phyloP scores from a whole-genome alignment of 2,329 filamentous ascomycete species.

The Colletotrichum horii region DNA sequence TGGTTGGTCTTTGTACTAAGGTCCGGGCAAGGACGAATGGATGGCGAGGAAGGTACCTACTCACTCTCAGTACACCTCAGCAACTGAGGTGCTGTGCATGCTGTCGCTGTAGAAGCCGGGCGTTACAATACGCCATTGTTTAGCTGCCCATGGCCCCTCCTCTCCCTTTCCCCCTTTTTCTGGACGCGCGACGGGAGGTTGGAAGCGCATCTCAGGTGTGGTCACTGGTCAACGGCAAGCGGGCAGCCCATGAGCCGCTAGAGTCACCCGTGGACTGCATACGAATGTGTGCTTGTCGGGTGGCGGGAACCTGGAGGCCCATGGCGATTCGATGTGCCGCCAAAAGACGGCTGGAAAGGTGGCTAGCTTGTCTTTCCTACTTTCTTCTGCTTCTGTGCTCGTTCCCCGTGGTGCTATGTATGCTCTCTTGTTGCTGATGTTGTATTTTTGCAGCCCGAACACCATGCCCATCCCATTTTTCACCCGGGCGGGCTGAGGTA shows the following conservation, averaged over 20 bases:
- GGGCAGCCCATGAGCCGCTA: neutral
- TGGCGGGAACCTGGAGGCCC: neutral
- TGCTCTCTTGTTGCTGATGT: neutral
- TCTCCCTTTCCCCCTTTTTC: neutral
- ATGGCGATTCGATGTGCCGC: constrained; percentile 1
- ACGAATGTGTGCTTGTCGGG: neutral
- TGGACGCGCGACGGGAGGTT: neutral
- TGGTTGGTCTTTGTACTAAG: neutral
- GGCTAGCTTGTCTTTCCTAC: neutral
- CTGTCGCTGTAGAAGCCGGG: neutral
- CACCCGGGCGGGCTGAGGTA: neutral
- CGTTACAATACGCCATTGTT: neutral
- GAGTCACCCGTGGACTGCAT: neutral
- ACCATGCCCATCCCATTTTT: neutral
- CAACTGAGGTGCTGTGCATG: neutral
- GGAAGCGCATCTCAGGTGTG: neutral
- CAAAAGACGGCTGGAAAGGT: neutral
- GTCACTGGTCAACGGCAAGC: neutral
- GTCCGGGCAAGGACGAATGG: neutral
- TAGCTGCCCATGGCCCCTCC: neutral
- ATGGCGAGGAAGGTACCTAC: neutral
- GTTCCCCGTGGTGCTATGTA: neutral
- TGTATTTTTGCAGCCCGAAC: neutral
- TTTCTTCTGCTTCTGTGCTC: neutral
- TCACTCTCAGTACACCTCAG: neutral